Evolutionary conservation across 2,329 filamentous ascomycete species (phyloP).

Genomic region (Acephala macrosclerotiorum): DNA sequence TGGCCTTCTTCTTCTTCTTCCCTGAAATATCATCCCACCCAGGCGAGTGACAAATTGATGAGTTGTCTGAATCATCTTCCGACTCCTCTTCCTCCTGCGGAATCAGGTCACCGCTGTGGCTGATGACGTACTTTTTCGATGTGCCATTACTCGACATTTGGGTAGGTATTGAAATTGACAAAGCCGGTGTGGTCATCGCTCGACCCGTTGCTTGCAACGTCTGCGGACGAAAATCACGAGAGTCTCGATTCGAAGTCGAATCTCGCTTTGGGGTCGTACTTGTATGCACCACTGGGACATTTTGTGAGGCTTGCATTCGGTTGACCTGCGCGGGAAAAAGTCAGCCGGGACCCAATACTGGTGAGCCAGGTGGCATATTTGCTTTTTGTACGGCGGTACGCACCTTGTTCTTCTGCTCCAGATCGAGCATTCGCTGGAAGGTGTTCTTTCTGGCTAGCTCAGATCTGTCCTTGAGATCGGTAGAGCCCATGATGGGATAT

Average conservation of each 20-base stretch:
- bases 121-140: slow-evolving; percentile 31
- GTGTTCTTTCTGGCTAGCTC: slow-evolving; percentile 32
- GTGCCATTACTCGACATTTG: slow-evolving; percentile 20
- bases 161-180: slow-evolving; percentile 32
- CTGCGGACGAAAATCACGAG: slow-evolving; percentile 22
- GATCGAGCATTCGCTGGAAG: slow-evolving; percentile 65
- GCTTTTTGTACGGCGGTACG: slow-evolving; percentile 37
- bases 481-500: slow-evolving; percentile 25
- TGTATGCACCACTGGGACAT: slow-evolving; percentile 21
- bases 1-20: slow-evolving; percentile 50
- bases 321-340: slow-evolving; percentile 47
- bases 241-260: slow-evolving; percentile 24
- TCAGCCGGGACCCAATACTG: slow-evolving; percentile 39
- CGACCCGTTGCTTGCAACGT: slow-evolving; percentile 25
- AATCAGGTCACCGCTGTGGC: slow-evolving; percentile 26
- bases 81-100: slow-evolving; percentile 26
- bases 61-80: slow-evolving; percentile 38
- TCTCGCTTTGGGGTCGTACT: slow-evolving; percentile 23
- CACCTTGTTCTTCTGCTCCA: slow-evolving; percentile 66
- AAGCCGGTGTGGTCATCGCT: slow-evolving; percentile 36
- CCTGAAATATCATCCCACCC: slow-evolving; percentile 66
- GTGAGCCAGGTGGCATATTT: slow-evolving; percentile 33
- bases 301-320: slow-evolving; percentile 43
- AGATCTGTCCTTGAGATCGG: slow-evolving; percentile 26
- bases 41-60: slow-evolving; percentile 64